phyloP scores from a whole-genome alignment of 805 yeast species.

The Crinitomyces ghanaensis region DNA sequence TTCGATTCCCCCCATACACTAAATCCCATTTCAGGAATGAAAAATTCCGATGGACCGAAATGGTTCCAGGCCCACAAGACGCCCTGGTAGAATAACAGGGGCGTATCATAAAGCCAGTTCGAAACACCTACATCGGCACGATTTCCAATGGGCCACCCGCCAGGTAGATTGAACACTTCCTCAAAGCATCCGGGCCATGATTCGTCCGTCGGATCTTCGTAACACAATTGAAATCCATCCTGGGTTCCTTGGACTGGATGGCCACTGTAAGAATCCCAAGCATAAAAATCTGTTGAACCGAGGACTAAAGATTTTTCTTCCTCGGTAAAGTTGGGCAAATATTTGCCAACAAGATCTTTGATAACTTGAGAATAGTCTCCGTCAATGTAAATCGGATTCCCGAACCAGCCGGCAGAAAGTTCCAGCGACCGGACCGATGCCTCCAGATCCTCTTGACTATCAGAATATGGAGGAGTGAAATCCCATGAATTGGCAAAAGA shows the following conservation, averaged over 20 bases:
- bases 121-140: slow-evolving; percentile 19
- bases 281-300: slow-evolving; percentile 25
- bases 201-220: slow-evolving; percentile 15
- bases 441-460: slow-evolving; percentile 16
- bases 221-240: slow-evolving; percentile 22
- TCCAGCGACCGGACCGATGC: slow-evolving; percentile 24
- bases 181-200: slow-evolving; percentile 24
- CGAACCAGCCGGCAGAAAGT: slow-evolving; percentile 22
- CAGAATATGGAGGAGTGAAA: slow-evolving; percentile 21
- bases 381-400: slow-evolving; percentile 23
- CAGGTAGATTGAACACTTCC: slow-evolving; percentile 15
- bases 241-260: slow-evolving; percentile 16
- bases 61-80: slow-evolving; percentile 17
- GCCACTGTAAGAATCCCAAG: slow-evolving; percentile 27
- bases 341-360: slow-evolving; percentile 17
- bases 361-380: slow-evolving; percentile 25
- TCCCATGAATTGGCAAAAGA: slow-evolving; percentile 24
- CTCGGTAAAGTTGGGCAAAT: slow-evolving; percentile 18
- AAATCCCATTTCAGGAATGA: slow-evolving; percentile 29
- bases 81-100: slow-evolving; percentile 12
- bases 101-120: slow-evolving; percentile 20
- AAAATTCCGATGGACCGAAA: slow-evolving; percentile 19
- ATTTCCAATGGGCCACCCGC: slow-evolving; percentile 14
- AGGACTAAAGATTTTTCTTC: slow-evolving; percentile 21
- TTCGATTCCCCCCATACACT: slow-evolving; percentile 26